A percentile compares a stretch with the other conserved stretches of the same genome.
phyloP scores from a whole-genome alignment of 2,329 filamentous ascomycete genomes.

The Alternaria burnsii region DNA sequence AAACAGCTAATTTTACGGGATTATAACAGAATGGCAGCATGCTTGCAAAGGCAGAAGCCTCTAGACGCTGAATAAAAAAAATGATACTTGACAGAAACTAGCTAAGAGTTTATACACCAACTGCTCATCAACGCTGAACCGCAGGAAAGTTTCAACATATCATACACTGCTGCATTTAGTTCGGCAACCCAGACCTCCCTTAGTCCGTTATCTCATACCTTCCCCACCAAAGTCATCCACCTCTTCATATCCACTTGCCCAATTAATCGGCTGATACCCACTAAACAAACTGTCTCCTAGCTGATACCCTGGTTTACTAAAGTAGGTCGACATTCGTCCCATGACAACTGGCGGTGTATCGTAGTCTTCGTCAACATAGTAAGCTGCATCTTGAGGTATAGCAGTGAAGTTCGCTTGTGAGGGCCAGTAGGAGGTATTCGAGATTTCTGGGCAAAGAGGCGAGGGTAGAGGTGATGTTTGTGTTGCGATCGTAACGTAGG shows the following conservation, averaged over 20 bases:
- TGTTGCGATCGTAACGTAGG: conserved; percentile 32
- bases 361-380: conserved; percentile 9
- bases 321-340: conserved; percentile 46
- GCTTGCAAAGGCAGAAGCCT: no score
- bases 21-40: no score
- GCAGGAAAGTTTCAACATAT: neutral
- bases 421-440: conserved; percentile 10
- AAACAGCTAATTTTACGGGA: no score
- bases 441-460: conserved; percentile 20
- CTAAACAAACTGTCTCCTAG: conserved; percentile 42
- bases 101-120: neutral
- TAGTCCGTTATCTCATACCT: neutral
- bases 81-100: neutral
- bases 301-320: conserved; percentile 44
- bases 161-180: neutral
- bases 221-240: neutral
- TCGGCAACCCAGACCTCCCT: neutral
- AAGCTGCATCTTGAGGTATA: conserved; percentile 17
- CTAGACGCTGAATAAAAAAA: no score
- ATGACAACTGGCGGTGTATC: conserved; percentile 38
- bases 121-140: neutral
- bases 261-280: conserved; percentile 28
- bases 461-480: conserved; percentile 34
- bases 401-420: conserved; percentile 17
- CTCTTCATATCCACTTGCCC: neutral